Evolutionary conservation across 306 rosid genomes (phyloP), one percentile per base, ranked within the genome.

Genomic region (Vigna nakashimae): DNA sequence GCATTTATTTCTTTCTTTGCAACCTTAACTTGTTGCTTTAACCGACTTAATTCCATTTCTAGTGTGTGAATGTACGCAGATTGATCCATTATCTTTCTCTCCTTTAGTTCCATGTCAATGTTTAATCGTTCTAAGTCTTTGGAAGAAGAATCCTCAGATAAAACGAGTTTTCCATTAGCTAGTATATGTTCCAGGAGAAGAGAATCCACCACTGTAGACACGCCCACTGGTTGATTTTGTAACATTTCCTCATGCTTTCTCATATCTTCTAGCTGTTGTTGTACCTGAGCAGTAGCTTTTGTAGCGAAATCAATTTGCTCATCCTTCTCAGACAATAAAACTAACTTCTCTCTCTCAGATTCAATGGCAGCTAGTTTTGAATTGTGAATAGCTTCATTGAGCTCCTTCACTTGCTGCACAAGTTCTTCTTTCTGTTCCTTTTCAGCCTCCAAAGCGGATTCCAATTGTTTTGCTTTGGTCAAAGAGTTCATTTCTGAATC

Each of bases 361-460:
- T 83, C 63, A 67, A 42, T 56, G 17, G 90, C 84, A 71, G 66
- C 85, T 81, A 64, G 74, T 34, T 81, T 87, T 18, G 80, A 83
- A 67, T 46, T 30, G 36, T 49, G 81, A 71, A 87, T 78, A 8
- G 75, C 83, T 36, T 86, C 85, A 51, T 63, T 71, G 38, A 93
- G 89, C 85, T 90, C 92, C 51, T 80, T 81, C 75, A 86, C 86
- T 46, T 80, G 84, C 55, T 74, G 82, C 60, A 76, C 6, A 20
- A 90, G 84, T 77, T 84, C 85, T 74, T 77, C 82, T 45, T 78
- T 83, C 68, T 74, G 83, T 46, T 82, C 89, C 71, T 86, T 87
- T 53, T 86, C 91, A 77, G 60, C 59, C 68, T 32, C 42, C 16
- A 81, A 70, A 0, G 59, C 88, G 7, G n/a, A 55, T 80, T 87